Evolutionary conservation across 441 rosid species (phyloP).

Genomic region (Euphorbia schlechtendalii): DNA sequence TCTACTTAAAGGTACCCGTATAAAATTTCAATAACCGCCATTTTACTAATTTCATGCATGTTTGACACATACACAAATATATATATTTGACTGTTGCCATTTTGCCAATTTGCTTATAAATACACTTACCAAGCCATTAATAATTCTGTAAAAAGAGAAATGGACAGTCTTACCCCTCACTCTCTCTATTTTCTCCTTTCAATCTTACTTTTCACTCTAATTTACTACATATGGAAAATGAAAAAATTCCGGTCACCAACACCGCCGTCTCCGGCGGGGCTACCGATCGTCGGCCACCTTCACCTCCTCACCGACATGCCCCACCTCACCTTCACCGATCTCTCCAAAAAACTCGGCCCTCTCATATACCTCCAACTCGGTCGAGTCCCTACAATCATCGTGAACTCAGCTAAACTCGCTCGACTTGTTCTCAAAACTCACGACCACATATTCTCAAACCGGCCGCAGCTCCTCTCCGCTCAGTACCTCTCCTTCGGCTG

Average conservation of each 20-base stretch:
- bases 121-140: not conserved
- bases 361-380: constrained; percentile 39
- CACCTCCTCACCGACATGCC: constrained; percentile 35
- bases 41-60: no score
- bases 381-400: constrained; percentile 33
- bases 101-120: not conserved
- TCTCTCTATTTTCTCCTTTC: constrained; percentile 1
- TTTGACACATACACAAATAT: no score
- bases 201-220: not conserved
- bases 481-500: constrained; percentile 33
- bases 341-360: constrained; percentile 33
- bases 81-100: no score
- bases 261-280: constrained; percentile 23
- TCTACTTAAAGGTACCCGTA: no score
- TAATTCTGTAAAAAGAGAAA: not conserved
- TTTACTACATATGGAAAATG: constrained; percentile 4
- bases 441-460: constrained; percentile 29
- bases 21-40: no score
- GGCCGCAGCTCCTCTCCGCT: constrained; percentile 30
- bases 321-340: constrained; percentile 24
- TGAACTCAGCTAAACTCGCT: constrained; percentile 32
- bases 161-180: constrained; percentile 4
- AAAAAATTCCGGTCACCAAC: not conserved
- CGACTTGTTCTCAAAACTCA: constrained; percentile 29
- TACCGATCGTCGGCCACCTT: constrained; percentile 44